Percentiles rank a stretch among this genome's conserved stretches.
Evolutionary conservation across 2,329 filamentous ascomycete genomes (phyloP).

Genomic region (Fusarium ambrosium): DNA sequence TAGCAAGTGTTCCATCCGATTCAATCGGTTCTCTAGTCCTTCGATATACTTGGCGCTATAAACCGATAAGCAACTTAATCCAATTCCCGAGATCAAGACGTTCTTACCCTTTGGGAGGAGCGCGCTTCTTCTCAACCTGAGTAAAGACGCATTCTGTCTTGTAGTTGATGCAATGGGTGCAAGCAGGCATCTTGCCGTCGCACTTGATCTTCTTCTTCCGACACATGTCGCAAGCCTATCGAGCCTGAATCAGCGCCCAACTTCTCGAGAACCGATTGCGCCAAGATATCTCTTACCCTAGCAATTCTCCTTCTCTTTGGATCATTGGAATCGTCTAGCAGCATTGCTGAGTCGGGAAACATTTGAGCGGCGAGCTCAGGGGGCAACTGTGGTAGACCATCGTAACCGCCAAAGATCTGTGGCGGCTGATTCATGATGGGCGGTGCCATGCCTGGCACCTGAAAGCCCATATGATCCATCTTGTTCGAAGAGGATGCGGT

Average conservation of each 20-base stretch:
- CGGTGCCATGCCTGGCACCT: constrained; percentile 70
- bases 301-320: constrained; percentile 91
- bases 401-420: constrained; percentile 78
- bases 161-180: constrained; percentile 96
- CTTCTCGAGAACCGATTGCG: neutral
- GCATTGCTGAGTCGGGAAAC: constrained; percentile 68
- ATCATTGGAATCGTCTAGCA: constrained; percentile 79
- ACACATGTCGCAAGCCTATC: constrained; percentile 93
- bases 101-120: constrained; percentile 91
- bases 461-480: constrained; percentile 68
- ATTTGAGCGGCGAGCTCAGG: constrained; percentile 71
- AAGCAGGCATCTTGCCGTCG: constrained; percentile 94
- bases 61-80: constrained; percentile 36
- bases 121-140: constrained; percentile 98
- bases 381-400: constrained; percentile 69
- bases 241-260: constrained; percentile 30
- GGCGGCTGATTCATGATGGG: constrained; percentile 76
- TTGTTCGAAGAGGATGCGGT: constrained; percentile 8
- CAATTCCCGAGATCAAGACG: neutral
- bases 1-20: constrained; percentile 94
- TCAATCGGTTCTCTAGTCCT: constrained; percentile 91
- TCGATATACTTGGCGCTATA: constrained; percentile 95
- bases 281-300: constrained; percentile 69
- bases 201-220: constrained; percentile 98
- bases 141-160: constrained; percentile 98